Evolutionary conservation across 2,329 filamentous ascomycete genomes (phyloP).

Genomic region (Periconia sp.): DNA sequence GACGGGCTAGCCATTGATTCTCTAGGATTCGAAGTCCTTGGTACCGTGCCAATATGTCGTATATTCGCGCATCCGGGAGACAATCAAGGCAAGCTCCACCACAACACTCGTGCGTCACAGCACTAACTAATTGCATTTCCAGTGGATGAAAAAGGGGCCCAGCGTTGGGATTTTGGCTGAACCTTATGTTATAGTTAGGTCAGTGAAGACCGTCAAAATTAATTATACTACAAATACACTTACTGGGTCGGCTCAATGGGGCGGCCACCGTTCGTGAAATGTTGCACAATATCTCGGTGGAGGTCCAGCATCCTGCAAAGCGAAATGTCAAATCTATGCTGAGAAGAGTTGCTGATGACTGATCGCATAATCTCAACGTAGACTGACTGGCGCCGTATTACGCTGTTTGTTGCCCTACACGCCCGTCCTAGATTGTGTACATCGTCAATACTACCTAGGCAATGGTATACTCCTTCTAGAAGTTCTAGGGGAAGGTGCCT

Average conservation of each 20-base stretch:
- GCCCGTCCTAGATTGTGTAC: constrained; percentile 26
- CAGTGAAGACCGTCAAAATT: not conserved
- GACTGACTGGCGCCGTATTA: constrained; percentile 14
- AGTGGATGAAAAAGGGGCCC: constrained; percentile 1
- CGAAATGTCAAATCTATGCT: constrained; percentile 28
- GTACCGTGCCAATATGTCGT: constrained; percentile 31
- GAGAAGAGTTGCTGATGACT: constrained; percentile 19
- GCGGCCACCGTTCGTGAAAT: constrained; percentile 17
- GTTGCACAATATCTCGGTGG: constrained; percentile 22
- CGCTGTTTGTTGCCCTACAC: constrained; percentile 15
- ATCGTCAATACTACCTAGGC: constrained; percentile 34
- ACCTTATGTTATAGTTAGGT: not conserved
- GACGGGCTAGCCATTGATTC: constrained; percentile 24
- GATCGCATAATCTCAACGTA: constrained; percentile 33
- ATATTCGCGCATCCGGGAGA: constrained; percentile 19
- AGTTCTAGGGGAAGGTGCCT: constrained; percentile 24
- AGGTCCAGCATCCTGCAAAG: constrained; percentile 25
- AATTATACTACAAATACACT: not conserved
- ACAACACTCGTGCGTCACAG: constrained; percentile 1
- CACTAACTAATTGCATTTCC: constrained; percentile 5
- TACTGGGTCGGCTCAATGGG: not conserved
- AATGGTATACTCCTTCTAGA: constrained; percentile 20
- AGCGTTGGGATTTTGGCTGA: not conserved
- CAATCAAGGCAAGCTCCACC: constrained; percentile 5
- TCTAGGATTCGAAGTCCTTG: constrained; percentile 29